phyloP scores from a whole-genome alignment of 2,329 filamentous ascomycete genomes.

The Cercospora sesami region DNA sequence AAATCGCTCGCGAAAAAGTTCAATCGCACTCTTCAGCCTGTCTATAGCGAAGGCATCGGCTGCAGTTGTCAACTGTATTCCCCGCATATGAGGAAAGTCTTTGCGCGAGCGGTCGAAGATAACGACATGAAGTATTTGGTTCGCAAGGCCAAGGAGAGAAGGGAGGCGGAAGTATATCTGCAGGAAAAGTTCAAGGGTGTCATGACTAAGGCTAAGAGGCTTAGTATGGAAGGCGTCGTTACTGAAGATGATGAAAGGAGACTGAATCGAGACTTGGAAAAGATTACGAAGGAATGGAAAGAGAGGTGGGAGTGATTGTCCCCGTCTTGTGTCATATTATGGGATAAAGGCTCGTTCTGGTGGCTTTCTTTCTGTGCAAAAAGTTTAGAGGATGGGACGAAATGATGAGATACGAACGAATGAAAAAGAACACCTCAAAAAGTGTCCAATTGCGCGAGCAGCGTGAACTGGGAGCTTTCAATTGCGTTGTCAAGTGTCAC shows the following conservation, averaged over 20 bases:
- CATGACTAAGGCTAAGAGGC: conserved; percentile 37
- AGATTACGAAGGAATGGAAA: conserved; percentile 53
- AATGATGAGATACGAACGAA: background rate
- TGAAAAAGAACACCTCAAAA: background rate
- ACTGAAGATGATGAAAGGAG: conserved; percentile 59
- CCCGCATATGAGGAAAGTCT: conserved; percentile 72
- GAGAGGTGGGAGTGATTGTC: conserved; percentile 48
- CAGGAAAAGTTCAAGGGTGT: conserved; percentile 53
- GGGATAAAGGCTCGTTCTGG: background rate
- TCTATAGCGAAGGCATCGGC: conserved; percentile 52
- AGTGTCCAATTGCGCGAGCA: background rate
- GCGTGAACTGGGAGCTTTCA: background rate
- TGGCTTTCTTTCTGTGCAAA: background rate
- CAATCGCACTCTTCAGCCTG: conserved; percentile 58
- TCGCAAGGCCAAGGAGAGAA: conserved; percentile 59
- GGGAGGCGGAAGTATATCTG: conserved; percentile 60
- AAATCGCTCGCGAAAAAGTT: conserved; percentile 65
- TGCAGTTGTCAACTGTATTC: conserved; percentile 78
- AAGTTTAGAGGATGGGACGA: background rate
- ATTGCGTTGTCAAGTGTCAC: background rate
- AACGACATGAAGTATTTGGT: conserved; percentile 68
- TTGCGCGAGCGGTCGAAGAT: conserved; percentile 63
- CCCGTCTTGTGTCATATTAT: background rate
- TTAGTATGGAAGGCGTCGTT: conserved; percentile 43
- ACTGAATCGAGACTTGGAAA: conserved; percentile 55